Evolutionary conservation across 2,329 filamentous ascomycete species (phyloP).

Genomic region (Hypoxylon sp.): DNA sequence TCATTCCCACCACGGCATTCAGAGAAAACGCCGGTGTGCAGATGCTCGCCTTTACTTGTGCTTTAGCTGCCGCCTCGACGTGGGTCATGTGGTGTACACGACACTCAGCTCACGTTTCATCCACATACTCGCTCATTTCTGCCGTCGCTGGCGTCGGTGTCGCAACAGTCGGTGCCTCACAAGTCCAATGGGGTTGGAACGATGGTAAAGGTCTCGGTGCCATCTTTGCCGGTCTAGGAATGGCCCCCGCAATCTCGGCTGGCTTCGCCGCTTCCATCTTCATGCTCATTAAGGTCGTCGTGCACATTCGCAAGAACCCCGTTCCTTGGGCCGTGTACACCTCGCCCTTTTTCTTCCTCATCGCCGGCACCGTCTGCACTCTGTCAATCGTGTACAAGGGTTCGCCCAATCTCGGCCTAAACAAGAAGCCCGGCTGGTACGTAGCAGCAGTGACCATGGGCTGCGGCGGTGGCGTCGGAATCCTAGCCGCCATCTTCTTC

Average conservation of each 20-base stretch:
- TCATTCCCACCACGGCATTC: conserved; percentile 75
- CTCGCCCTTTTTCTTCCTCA: conserved; percentile 82
- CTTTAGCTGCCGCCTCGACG: conserved; percentile 73
- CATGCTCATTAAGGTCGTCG: conserved; percentile 78
- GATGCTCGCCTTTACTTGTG: conserved; percentile 77
- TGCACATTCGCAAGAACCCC: conserved; percentile 80
- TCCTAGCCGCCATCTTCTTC: conserved; percentile 78
- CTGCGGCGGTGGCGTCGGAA: conserved; percentile 70
- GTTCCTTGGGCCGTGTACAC: conserved; percentile 80
- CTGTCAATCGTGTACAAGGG: conserved; percentile 87
- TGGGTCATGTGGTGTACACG: conserved; percentile 88
- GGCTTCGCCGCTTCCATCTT: conserved; percentile 78
- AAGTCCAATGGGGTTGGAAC: conserved; percentile 80
- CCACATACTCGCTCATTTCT: conserved; percentile 79
- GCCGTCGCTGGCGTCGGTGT: conserved; percentile 79
- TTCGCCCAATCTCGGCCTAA: conserved; percentile 76
- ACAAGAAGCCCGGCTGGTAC: conserved; percentile 77
- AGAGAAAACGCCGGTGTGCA: conserved; percentile 74
- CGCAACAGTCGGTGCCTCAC: conserved; percentile 72
- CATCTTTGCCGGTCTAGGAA: conserved; percentile 79
- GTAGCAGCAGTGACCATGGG: conserved; percentile 77
- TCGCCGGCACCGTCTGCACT: conserved; percentile 81
- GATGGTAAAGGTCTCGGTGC: conserved; percentile 77
- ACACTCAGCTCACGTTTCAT: conserved; percentile 80
- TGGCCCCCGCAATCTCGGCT: conserved; percentile 78